Percentiles rank a stretch among this genome's conserved stretches.
These are phyloP conservation scores for Lasiosphaeria ovina DNA, from an alignment of 495 filamentous ascomycete species.

Conservation along the genomic window DNA sequence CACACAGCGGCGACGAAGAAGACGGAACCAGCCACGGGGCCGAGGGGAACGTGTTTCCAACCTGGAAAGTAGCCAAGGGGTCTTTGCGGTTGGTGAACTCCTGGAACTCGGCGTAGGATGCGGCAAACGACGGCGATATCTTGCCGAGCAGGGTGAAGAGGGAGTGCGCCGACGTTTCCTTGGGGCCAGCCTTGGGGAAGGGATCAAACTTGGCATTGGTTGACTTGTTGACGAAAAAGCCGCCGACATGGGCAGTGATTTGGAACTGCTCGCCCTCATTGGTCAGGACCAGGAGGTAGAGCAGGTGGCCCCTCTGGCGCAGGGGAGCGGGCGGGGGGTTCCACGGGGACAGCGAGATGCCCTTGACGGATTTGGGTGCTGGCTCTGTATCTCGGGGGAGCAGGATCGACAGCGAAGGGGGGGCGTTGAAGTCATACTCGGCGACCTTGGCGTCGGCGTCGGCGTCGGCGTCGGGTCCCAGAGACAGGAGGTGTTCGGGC, in stretches of 20 bases:
- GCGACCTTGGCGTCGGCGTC: slow-evolving; percentile 52
- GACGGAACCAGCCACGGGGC: slow-evolving; percentile 88
- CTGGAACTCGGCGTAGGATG: slow-evolving; percentile 70
- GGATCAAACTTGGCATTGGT: slow-evolving; percentile 92
- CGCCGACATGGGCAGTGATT: slow-evolving; percentile 87
- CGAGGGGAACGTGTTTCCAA: slow-evolving; percentile 87
- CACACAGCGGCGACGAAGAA: slow-evolving; percentile 56
- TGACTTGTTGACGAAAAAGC: slow-evolving; percentile 95
- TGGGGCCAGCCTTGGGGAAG: slow-evolving; percentile 62
- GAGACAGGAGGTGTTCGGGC: slow-evolving; percentile 24
- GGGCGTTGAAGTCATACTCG: slow-evolving; percentile 72
- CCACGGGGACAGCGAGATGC: slow-evolving; percentile 86
- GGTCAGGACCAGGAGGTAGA: slow-evolving; percentile 85
- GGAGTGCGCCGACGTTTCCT: slow-evolving; percentile 74
- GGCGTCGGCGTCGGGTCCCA: not conserved
- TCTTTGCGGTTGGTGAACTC: slow-evolving; percentile 80
- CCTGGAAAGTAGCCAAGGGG: slow-evolving; percentile 86
- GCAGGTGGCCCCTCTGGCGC: slow-evolving; percentile 85
- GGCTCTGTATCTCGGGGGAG: slow-evolving; percentile 62
- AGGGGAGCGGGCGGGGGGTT: slow-evolving; percentile 92
- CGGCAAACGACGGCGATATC: slow-evolving; percentile 78
- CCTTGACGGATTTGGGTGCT: slow-evolving; percentile 84
- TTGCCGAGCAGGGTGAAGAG: slow-evolving; percentile 74
- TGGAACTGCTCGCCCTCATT: slow-evolving; percentile 91
- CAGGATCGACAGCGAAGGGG: slow-evolving; percentile 65